Base-by-base conservation (phyloP, 106 monocot species). In the Iris macrosiphon region DNA sequence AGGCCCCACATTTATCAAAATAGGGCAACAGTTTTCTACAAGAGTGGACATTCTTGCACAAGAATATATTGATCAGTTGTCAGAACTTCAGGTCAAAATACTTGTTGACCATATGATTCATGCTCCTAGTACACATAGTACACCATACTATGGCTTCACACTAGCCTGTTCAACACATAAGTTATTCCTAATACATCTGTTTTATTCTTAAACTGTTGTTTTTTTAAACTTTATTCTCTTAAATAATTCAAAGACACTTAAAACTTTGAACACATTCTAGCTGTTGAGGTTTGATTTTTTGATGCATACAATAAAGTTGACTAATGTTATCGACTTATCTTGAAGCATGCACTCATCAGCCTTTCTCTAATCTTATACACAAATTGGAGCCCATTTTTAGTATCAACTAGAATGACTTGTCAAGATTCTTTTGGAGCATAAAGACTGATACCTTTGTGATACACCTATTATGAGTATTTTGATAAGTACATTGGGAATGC, bases 1-100 rank as follows among this genome's bases (percentile, higher is more conserved):
- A 62, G 96, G 96, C 6, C 96, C 96, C 43, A 98, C 96, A 35
- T 98, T 98, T 70, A 98, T 98, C 53, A 98, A 98, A 76, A 81
- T 91, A 49, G 96, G 96, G 24, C 96, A 98, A 69, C 96, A 98
- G 50, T 98, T 98, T 35, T 98, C 96, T 16, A 98, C 96, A 39
- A 90, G 96, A 47, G 96, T 98, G 51, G 96, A 98, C 50, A 98
- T 98, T 78, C 87, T 98, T 55, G 66, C 90, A 32, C 90, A 98
- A 71, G 96, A 98, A 56, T 98, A 98, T 73, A 87, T 91, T 40
- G 96, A 98, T 66, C 96, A 98, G 62, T 62, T 98, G 53, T 98
- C 96, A 16, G 90, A 98, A 68, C 87, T 98, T 76, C 96, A 98
- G 91, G 96, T 98, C 21, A 59, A 38, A 52, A 39, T 55, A 15